Evolutionary conservation across 2,329 filamentous ascomycete species (phyloP).

Genomic region (Aspergillus melleus): DNA sequence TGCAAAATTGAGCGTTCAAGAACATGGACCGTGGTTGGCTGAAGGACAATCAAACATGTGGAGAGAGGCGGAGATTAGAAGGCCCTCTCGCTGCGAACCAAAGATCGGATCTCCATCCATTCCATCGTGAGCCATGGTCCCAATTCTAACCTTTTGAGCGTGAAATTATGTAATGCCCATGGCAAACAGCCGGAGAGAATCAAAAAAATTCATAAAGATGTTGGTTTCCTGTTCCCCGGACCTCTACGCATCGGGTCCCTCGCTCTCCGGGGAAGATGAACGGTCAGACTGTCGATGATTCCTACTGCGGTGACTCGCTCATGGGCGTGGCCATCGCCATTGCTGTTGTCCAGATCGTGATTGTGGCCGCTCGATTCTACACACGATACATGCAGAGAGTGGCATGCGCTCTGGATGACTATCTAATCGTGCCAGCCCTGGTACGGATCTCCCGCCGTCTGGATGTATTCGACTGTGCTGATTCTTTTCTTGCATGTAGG

Average conservation of each 20-base stretch:
- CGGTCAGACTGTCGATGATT: not conserved
- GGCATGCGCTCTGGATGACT: conserved; percentile 21
- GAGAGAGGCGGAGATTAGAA: too few species aligned
- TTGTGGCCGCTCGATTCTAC: conserved; percentile 23
- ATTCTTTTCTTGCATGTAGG: conserved; percentile 4
- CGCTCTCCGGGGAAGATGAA: too few species aligned
- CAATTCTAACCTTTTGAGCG: not conserved
- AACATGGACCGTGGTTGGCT: too few species aligned
- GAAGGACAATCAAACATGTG: too few species aligned
- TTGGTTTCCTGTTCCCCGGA: not conserved
- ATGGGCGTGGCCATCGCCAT: conserved; percentile 19
- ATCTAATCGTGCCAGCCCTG: conserved; percentile 24
- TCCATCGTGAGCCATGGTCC: not conserved
- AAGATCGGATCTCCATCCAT: too few species aligned
- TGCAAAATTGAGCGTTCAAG: too few species aligned
- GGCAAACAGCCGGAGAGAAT: not conserved
- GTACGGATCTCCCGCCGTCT: conserved; percentile 8
- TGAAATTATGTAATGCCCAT: conserved; percentile 4
- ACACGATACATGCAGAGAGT: conserved; percentile 22
- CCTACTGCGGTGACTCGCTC: conserved; percentile 15
- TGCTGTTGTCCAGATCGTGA: conserved; percentile 20
- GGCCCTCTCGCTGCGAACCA: too few species aligned
- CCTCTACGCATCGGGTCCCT: not conserved
- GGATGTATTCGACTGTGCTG: not conserved
- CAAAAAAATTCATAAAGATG: not conserved